Base-by-base conservation (phyloP, 768 basidiomycete species). In the Xanthoconium purpureum region DNA sequence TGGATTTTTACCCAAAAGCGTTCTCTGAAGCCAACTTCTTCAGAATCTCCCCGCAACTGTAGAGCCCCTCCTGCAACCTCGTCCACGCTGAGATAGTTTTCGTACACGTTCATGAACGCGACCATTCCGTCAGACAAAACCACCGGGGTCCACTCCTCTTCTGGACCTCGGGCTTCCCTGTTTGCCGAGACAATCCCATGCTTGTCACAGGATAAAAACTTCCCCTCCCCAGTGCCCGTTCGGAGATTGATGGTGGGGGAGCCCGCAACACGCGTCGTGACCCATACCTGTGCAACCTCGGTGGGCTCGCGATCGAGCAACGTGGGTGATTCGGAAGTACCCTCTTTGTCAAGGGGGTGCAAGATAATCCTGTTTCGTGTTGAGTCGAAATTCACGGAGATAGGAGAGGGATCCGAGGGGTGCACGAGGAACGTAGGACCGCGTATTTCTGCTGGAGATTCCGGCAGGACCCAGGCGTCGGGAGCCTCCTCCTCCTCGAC, bases 81-180 rank as follows among this genome's bases (percentile, higher is more conserved):
- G 63, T 96, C 94, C 42, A 95, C 76, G 50, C 84, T 72, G 43
- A 97, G 80, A 71, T 91, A 94, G 66, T 88, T 95, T 67, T 94
- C 91, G 65, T 95, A 94, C 11, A 91, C 78, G 71, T 87, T 93
- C 84, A 86, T 85, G 68, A 94, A 88, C 8, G 90, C 88, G 47
- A 89, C 84, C 87, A 93, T 91, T 40, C 90, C 91, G 56, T 89
- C 90, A 11, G 89, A 84, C 24, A 91, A 72, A 54, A 94, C 75
- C 28, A 92, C 81, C 15, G 93, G 88, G 4, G 88, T 89, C 91
- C 93, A 97, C 71, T 95, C 94, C 71, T 97, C 94, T 71, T 96
- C 91, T 5, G 91, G 89, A 2, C 94, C 94, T 33, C 94, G 82
- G 29, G 94, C 94, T 66, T 97, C 94, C 45, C 90, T 78, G 67